Percentiles rank a stretch among this genome's conserved stretches.
phyloP scores from a whole-genome alignment of 1,284 basidiomycete genomes.

The Cutaneotrichosporon sp. region DNA sequence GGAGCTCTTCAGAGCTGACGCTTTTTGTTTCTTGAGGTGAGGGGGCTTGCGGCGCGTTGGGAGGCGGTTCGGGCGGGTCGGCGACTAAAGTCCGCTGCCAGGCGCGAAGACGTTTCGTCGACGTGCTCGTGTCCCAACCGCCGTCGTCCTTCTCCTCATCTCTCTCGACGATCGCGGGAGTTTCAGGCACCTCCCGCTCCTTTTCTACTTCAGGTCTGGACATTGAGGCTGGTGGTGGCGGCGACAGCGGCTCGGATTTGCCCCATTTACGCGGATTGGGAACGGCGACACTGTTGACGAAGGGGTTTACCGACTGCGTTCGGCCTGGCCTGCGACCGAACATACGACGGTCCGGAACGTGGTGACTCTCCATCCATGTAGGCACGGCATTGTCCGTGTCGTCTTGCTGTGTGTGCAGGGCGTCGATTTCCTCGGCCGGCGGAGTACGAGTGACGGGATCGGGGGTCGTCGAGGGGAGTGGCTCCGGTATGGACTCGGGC shows the following conservation, averaged over 20 bases:
- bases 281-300: constrained; percentile 2
- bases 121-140: neutral
- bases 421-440: no score
- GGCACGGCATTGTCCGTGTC: no score
- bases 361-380: no score
- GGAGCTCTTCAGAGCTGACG: neutral
- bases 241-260: neutral
- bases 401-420: no score
- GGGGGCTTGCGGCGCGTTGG: neutral
- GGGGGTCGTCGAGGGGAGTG: no score
- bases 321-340: neutral
- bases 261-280: constrained; percentile 5
- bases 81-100: no score
- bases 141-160: neutral
- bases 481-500: no score
- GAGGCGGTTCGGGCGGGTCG: neutral
- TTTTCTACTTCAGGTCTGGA: neutral
- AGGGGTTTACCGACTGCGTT: neutral
- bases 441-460: no score
- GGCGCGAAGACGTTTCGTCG: no score
- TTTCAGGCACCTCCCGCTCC: no score
- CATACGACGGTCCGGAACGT: neutral
- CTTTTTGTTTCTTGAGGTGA: neutral
- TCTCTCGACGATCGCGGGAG: no score
- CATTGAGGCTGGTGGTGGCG: no score